phyloP scores from a whole-genome alignment of 1,284 basidiomycete genomes.

The Melampsora americana region DNA sequence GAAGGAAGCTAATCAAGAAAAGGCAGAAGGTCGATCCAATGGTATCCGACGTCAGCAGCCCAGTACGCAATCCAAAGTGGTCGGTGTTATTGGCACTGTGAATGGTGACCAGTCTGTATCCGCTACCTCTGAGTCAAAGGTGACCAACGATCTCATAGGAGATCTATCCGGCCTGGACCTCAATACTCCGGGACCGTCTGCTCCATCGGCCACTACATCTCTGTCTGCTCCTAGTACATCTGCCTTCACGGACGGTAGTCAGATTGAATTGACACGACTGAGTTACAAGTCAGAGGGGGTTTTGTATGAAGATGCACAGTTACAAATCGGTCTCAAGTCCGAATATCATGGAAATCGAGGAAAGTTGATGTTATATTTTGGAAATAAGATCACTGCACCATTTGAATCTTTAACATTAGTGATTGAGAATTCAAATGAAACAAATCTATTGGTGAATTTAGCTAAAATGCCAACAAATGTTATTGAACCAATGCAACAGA shows the following conservation, averaged over 20 bases:
- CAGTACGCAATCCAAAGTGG: background rate
- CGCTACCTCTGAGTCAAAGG: background rate
- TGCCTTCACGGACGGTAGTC: conserved; percentile 52
- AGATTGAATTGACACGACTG: conserved; percentile 79
- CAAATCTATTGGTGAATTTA: conserved; percentile 74
- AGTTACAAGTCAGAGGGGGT: conserved; percentile 79
- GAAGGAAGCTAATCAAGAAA: conserved; percentile 80
- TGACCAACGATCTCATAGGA: conserved; percentile 10
- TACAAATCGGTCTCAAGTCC: conserved; percentile 94
- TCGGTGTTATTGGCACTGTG: conserved; percentile 1
- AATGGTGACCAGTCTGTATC: background rate
- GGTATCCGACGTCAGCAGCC: conserved; percentile 54
- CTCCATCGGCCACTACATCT: conserved; percentile 45
- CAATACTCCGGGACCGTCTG: conserved; percentile 38
- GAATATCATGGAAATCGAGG: conserved; percentile 90
- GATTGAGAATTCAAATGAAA: conserved; percentile 69
- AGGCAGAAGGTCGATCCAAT: conserved; percentile 62
- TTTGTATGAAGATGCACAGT: conserved; percentile 88
- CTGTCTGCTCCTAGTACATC: conserved; percentile 23
- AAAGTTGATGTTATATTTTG: conserved; percentile 86
- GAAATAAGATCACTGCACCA: conserved; percentile 85
- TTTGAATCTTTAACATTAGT: conserved; percentile 84
- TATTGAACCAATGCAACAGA: conserved; percentile 77
- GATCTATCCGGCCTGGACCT: conserved; percentile 26
- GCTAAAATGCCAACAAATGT: conserved; percentile 78